Evolutionary conservation across 495 filamentous ascomycete genomes (phyloP).

Genomic region (Penicillium egyptiacum): DNA sequence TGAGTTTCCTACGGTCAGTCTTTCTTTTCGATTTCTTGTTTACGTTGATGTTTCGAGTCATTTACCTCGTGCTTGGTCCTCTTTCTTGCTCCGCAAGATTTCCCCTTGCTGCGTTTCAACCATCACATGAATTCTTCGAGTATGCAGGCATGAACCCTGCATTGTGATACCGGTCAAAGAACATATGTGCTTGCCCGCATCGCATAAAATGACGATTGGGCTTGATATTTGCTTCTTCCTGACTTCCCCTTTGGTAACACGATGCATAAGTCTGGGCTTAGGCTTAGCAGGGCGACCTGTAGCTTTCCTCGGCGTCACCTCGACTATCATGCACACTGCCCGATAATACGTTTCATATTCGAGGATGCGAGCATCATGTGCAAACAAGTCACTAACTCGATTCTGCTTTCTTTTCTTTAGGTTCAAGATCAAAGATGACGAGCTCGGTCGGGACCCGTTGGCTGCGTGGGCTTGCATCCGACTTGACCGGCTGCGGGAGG

Average conservation of each 20-base stretch:
- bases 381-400: slow-evolving; percentile 11
- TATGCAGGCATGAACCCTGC: slow-evolving; percentile 9
- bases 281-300: slow-evolving; percentile 13
- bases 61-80: not conserved
- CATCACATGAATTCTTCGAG: not conserved
- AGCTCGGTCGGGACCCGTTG: slow-evolving; percentile 70
- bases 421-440: slow-evolving; percentile 83
- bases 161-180: slow-evolving; percentile 11
- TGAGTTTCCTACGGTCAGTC: slow-evolving; percentile 76
- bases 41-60: not conserved
- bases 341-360: not conserved
- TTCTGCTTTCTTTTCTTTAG: slow-evolving; percentile 41
- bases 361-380: not conserved
- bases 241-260: not conserved
- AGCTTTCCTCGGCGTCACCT: slow-evolving; percentile 3
- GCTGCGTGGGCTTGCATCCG: slow-evolving; percentile 88
- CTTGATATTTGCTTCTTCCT: slow-evolving; percentile 5
- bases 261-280: not conserved
- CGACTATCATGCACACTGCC: not conserved
- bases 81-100: slow-evolving; percentile 7
- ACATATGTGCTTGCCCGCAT: slow-evolving; percentile 3
- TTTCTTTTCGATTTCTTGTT: slow-evolving; percentile 5
- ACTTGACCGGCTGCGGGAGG: slow-evolving; percentile 72
- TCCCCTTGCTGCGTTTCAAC: not conserved
- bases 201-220: not conserved